phyloP scores from a whole-genome alignment of 2,329 filamentous ascomycete genomes.

The Pseudogymnoascus sp. region DNA sequence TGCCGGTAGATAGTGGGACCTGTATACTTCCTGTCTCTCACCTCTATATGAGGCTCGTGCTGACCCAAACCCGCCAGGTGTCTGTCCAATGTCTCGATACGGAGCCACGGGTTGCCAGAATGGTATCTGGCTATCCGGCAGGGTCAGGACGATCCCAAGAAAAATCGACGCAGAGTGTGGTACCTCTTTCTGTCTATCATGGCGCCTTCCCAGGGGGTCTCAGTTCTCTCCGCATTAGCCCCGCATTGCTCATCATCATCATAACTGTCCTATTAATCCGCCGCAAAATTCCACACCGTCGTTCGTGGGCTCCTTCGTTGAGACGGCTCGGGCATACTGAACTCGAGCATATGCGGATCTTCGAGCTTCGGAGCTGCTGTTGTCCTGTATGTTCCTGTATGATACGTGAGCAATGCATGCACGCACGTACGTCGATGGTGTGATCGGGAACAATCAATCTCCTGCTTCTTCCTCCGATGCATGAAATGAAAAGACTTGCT shows the following conservation, averaged over 20 bases:
- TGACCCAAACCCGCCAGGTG: not conserved
- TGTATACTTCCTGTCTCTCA: not conserved
- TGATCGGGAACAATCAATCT: not conserved
- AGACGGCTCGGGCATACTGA: not conserved
- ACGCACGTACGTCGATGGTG: not conserved
- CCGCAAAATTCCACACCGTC: not conserved
- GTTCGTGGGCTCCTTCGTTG: not conserved
- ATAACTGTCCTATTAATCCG: conserved; percentile 1
- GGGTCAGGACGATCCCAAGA: not conserved
- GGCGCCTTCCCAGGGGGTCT: not conserved
- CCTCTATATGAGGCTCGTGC: not conserved
- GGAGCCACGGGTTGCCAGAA: not conserved
- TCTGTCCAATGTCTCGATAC: not conserved
- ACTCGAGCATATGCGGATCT: not conserved
- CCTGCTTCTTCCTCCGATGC: not conserved
- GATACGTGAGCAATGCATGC: conserved; percentile 1
- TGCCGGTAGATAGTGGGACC: not conserved
- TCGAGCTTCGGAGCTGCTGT: not conserved
- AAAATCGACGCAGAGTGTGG: not conserved
- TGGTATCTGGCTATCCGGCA: not conserved
- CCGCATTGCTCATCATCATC: not conserved
- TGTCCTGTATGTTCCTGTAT: not conserved
- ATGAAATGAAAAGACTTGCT: not conserved
- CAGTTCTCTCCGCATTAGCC: not conserved
- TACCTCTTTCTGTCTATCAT: not conserved